Evolutionary conservation across 1,284 basidiomycete species (phyloP), one percentile per base, ranked within the genome.

Genomic region (Tilletia caries): DNA sequence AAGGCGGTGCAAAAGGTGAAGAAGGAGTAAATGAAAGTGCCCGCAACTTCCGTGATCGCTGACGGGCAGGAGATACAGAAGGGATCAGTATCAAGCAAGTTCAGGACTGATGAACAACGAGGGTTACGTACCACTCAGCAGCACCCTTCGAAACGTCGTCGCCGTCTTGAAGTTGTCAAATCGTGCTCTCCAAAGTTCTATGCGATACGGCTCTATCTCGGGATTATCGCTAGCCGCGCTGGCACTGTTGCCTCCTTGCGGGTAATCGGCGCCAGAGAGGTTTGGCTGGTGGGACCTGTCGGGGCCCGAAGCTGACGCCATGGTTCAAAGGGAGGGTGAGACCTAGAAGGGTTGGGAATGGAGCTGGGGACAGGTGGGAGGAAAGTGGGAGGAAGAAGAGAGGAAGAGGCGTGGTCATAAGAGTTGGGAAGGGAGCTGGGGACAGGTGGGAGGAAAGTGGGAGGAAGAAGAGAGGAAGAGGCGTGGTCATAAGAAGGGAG

Each of bases 131-230:
- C n/a, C n/a, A n/a, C n/a, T n/a, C 2, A 62, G 58, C 32, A 62
- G 29, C 1, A 34, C 32, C 18, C 33, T 33, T 1, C 58, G 58
- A 3, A 34, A 10, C 20, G 32, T 8, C 29, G 58, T 34, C 3
- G 58, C 58, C 33, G 58, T 62, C 58, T 62, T 62, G 58, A 34
- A 29, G 15, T 32, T 18, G 58, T 62, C 58, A 29, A 62, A 34
- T 33, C 33, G 58, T 6, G 58, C 58, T 20, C 58, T 13, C 58
- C 58, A 62, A 13, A 62, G 18, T 23, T 62, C 58, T 27, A 62
- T 29, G 58, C 58, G 58, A 29, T n/a, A 62, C 3, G 58, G 58
- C 58, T 62, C 37, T 41, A 41, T 10, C 37, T 41, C 37, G 37
- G 37, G 10, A 6, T 6, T 41, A 15, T 6, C 37, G 37, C 37